A percentile compares a stretch with the other conserved stretches of the same genome.
phyloP scores from a whole-genome alignment of 2,329 filamentous ascomycete species.

The Cordyceps pruinosa region DNA sequence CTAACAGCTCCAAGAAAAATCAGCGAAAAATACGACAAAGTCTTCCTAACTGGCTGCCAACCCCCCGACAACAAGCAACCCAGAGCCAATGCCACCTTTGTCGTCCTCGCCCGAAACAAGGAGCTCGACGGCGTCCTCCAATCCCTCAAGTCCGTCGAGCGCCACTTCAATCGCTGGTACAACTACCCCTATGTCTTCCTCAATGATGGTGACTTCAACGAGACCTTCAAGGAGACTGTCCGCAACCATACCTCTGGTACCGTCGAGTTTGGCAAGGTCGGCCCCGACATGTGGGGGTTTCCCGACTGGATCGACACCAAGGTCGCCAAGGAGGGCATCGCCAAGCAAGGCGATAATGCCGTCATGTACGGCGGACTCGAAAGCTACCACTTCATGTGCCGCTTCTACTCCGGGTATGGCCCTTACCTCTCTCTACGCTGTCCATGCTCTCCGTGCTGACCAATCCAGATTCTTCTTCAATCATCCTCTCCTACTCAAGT shows the following conservation, averaged over 20 bases:
- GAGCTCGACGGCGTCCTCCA: constrained; percentile 93
- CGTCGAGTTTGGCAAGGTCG: constrained; percentile 93
- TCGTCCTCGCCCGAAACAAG: constrained; percentile 92
- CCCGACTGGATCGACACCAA: constrained; percentile 94
- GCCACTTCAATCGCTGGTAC: constrained; percentile 98
- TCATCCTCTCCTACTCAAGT: constrained; percentile 88
- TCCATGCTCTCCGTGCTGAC: constrained; percentile 17
- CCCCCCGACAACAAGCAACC: constrained; percentile 71
- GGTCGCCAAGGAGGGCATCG: constrained; percentile 90
- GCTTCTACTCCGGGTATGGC: constrained; percentile 91
- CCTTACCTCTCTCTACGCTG: too few relatives aligned
- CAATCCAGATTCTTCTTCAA: constrained; percentile 80
- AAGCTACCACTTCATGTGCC: constrained; percentile 98
- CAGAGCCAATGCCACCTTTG: constrained; percentile 89
- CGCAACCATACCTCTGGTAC: constrained; percentile 79
- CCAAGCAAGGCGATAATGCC: constrained; percentile 90
- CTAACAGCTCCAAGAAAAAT: constrained; percentile 62
- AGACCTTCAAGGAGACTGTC: constrained; percentile 83
- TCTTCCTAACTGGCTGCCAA: constrained; percentile 86
- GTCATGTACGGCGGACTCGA: constrained; percentile 99
- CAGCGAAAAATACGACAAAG: constrained; percentile 93
- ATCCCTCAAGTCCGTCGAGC: constrained; percentile 94
- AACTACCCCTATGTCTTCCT: constrained; percentile 98
- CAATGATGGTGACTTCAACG: constrained; percentile 95
- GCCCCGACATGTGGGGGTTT: constrained; percentile 87